Evolutionary conservation across 371 early-diverging fungal genomes (phyloP).

Genomic region (Mortierella sp.): DNA sequence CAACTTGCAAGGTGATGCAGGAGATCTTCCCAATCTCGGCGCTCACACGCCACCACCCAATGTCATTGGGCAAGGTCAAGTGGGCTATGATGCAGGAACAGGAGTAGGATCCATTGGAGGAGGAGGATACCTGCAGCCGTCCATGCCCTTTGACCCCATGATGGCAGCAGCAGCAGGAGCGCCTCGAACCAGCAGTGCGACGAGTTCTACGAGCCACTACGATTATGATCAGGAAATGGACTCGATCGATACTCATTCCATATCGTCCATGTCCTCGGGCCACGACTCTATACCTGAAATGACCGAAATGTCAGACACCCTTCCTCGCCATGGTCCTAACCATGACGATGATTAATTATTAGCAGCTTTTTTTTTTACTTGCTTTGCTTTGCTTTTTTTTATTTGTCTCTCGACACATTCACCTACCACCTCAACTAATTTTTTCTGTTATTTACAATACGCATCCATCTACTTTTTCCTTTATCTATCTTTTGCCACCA

Average conservation of each 20-base stretch:
- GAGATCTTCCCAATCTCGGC: neutral
- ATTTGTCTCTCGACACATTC: neutral
- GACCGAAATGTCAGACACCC: constrained; percentile 32
- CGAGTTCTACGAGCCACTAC: constrained; percentile 26
- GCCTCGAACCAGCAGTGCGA: constrained; percentile 12
- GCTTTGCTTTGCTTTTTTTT: neutral
- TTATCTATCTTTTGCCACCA: neutral
- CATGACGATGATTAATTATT: neutral
- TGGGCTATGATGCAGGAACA: neutral
- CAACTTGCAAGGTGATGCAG: constrained; percentile 1
- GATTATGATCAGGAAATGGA: constrained; percentile 40
- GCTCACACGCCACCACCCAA: neutral
- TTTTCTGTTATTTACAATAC: no score
- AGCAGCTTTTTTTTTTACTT: neutral
- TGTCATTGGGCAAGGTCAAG: neutral
- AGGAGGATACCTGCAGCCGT: constrained; percentile 13
- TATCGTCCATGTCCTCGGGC: constrained; percentile 33
- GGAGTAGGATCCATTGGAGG: neutral
- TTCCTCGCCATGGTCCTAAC: neutral
- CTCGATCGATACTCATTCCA: constrained; percentile 33
- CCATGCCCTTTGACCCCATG: constrained; percentile 1
- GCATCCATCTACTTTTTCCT: no score
- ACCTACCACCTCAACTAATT: neutral
- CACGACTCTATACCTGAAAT: constrained; percentile 39
- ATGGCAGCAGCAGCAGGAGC: neutral